Base-by-base conservation (phyloP, 345 rosid species). In the Salix koriyanagi region DNA sequence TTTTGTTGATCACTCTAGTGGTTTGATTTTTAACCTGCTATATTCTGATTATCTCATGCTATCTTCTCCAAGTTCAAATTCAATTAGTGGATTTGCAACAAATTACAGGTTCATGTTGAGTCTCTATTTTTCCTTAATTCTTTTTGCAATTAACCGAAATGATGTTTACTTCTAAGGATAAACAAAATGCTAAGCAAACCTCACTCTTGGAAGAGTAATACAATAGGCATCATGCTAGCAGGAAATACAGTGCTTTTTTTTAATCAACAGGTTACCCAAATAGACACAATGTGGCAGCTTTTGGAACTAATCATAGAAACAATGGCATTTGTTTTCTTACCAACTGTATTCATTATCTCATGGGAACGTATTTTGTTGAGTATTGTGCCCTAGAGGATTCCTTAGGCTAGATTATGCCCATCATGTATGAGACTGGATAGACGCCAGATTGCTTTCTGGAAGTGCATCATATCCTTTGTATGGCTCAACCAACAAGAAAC, bases 41-140 rank as follows among this genome's bases (percentile, higher is more conserved):
- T 80, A 9, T 76, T 67, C 11, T 21, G 30, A 84, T 69, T 60
- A 81, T 68, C 34, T 41, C 62, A 65, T 67, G 30, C 48, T 23
- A 74, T 58, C 30, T 58, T 66, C 71, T 64, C 74, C 61, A 14
- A 70, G 6, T 64, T 42, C 21, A 32, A 65, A 48, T 16, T 65
- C 25, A 48, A n/a, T 56, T 37, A 30, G 28, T 75, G 30, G 18
- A 16, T 39, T 30, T 19, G 14, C 36, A 4, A 32, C 68, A 65
- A 65, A 30, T 65, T 26, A 30, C 68, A 15, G 19, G 0, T 65
- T 4, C 8, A 65, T 30, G 36, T 8, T 28, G 68, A 6, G 2
- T 32, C 41, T 36, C 16, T 65, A 14, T 32, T 65, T 14, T 30
- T 9, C 39, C 28, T 21, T 46, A 10, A 14, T 42, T 0, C 67